Evolutionary conservation across 345 rosid genomes (phyloP).

Genomic region (Hibiscus trionum): DNA sequence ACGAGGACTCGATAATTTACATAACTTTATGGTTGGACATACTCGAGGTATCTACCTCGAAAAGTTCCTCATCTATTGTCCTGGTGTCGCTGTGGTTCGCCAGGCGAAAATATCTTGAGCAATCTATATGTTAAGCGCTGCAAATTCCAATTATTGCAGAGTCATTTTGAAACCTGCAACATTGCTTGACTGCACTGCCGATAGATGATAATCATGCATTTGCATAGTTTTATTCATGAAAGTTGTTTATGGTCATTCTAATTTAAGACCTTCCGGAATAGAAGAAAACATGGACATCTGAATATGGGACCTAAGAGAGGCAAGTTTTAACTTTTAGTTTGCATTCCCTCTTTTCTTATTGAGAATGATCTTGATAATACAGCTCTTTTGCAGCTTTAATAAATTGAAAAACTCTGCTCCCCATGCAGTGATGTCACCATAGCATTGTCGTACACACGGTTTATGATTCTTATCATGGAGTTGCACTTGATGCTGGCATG

Average conservation of each 20-base stretch:
- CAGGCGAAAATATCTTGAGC: neutral
- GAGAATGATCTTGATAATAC: neutral
- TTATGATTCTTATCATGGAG: constrained; percentile 2
- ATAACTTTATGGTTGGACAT: constrained; percentile 10
- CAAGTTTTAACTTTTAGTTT: neutral
- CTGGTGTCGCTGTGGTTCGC: neutral
- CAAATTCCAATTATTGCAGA: neutral
- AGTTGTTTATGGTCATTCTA: neutral
- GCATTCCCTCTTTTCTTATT: neutral
- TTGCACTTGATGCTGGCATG: constrained; percentile 13
- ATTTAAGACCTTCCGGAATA: neutral
- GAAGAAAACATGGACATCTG: neutral
- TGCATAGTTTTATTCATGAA: no score
- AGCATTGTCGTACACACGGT: no score
- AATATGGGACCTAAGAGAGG: neutral
- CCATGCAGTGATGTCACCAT: constrained; percentile 3
- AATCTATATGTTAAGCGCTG: neutral
- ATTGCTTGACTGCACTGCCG: neutral
- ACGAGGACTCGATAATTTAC: neutral
- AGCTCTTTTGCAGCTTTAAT: neutral
- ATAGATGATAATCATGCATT: constrained; percentile 5
- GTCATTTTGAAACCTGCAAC: neutral
- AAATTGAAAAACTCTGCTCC: neutral
- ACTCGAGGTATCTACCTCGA: constrained; percentile 9
- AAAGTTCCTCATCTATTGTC: neutral